Base-by-base conservation (phyloP, 192 early-diverging fungal species). In the Coemansia sp. region DNA sequence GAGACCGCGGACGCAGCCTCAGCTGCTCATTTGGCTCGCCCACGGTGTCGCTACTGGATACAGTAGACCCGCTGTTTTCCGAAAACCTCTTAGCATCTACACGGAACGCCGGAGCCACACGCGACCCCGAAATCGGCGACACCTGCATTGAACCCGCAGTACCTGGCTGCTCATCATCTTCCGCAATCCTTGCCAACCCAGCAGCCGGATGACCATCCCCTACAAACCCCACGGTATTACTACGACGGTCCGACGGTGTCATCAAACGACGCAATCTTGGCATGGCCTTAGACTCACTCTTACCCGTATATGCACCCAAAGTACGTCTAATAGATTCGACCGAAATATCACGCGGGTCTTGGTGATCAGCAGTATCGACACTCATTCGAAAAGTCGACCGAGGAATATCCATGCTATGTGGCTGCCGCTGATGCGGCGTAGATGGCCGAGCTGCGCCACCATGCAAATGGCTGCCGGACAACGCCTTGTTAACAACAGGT, bases 31-130 rank as follows among this genome's bases (percentile, higher is more conserved):
- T n/a, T n/a, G 49, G 38, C 36, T 59, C 57, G 66, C 29, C 57
- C 48, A 57, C 42, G n/a, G 66, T 77, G 54, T 78, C 76, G 61
- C 67, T 63, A 63, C 72, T 64, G 30, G 63, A 63, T 25, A 68
- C 63, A 0, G 78, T 81, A 10, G 67, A 69, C n/a, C 79, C 79
- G 70, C 79, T 81, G 73, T 81, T 75, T 36, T 76, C 79, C n/a
- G 79, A 81, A 34, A 81, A 73, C 60, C 79, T 62, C 67, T 81
- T 81, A 3, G 67, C 50, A 42, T 33, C 59, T 17, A 32, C 5
- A 29, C 17, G 58, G 33, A 49, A 6, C n/a, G 45, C 56, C 48
- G 69, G 34, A 32, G 28, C 18, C 33, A 22, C 8, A 18, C 34
- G 20, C 22, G 11, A 51, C 6, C 50, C 42, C 7, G 42, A 45